A percentile compares a stretch with the other conserved stretches of the same genome.
phyloP scores from a whole-genome alignment of 805 yeast species.

The Ogataea nitratoaversa region DNA sequence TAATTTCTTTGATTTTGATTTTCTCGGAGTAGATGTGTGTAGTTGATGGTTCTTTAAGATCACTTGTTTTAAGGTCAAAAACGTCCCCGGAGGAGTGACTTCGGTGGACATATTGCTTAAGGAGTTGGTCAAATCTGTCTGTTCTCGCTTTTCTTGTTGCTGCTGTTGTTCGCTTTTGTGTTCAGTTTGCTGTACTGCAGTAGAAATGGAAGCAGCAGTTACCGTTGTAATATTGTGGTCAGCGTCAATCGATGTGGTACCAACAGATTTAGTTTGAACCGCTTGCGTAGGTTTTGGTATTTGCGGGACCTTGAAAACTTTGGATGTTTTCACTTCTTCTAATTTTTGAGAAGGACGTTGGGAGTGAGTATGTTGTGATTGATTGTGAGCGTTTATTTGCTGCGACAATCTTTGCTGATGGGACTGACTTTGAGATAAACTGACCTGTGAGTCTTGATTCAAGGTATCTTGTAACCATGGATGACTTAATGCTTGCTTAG shows the following conservation, averaged over 20 bases:
- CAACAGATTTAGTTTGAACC: background rate
- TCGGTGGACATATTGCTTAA: conserved; percentile 1
- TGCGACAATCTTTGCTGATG: conserved; percentile 49
- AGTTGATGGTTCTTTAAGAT: conserved; percentile 11
- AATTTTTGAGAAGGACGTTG: background rate
- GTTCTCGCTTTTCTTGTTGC: conserved; percentile 15
- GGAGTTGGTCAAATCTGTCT: conserved; percentile 6
- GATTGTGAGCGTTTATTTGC: conserved; percentile 2
- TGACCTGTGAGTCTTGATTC: conserved; percentile 36
- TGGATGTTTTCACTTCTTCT: too few relatives aligned
- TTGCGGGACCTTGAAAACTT: conserved; percentile 21
- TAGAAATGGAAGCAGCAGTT: background rate
- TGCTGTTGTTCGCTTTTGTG: conserved; percentile 6
- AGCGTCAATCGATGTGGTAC: background rate
- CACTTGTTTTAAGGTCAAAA: conserved; percentile 56
- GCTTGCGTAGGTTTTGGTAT: conserved; percentile 15
- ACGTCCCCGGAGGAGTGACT: conserved; percentile 52
- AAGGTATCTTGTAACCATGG: conserved; percentile 63
- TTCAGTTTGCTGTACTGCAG: background rate
- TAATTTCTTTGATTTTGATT: conserved; percentile 9
- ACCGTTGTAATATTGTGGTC: background rate
- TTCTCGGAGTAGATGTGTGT: conserved; percentile 2
- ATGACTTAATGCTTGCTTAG: conserved; percentile 70
- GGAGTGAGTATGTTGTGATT: background rate
- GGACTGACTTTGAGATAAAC: conserved; percentile 68